Conservation (phyloP, 768 basidiomycete species). For the Pleurotus pulmonarius region DNA sequence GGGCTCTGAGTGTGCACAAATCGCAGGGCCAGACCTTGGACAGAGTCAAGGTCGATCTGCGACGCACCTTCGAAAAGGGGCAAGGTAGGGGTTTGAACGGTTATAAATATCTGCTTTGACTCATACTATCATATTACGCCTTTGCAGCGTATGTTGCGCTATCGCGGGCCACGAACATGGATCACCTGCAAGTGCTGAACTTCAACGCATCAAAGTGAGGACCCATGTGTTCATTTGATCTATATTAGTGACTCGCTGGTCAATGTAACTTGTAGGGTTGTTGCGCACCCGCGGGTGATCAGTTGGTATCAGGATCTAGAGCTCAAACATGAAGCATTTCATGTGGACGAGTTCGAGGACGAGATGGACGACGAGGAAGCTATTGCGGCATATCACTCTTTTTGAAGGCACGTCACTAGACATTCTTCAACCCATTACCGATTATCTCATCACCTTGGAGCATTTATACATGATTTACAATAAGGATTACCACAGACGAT, state of each 20-base stretch:
- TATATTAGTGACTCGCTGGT: constrained; percentile 1
- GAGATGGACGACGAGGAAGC: constrained; percentile 29
- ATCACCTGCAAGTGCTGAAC: constrained; percentile 58
- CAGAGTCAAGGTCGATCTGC: constrained; percentile 76
- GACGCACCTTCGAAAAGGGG: constrained; percentile 74
- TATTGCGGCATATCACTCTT: constrained; percentile 17
- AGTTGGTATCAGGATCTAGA: constrained; percentile 39
- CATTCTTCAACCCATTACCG: no score
- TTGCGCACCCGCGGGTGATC: constrained; percentile 61
- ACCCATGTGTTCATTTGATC: not conserved
- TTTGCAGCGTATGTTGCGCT: constrained; percentile 63
- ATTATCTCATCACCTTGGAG: no score
- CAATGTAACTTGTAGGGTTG: constrained; percentile 38
- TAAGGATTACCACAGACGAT: not conserved
- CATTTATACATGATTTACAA: not conserved
- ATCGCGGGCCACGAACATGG: constrained; percentile 69
- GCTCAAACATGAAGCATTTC: not conserved
- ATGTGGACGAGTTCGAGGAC: constrained; percentile 9
- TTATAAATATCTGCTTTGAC: not conserved
- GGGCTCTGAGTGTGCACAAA: constrained; percentile 88
- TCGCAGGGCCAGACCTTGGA: constrained; percentile 89
- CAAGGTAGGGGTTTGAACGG: constrained; percentile 45
- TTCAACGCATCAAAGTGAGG: constrained; percentile 59
- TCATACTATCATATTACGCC: not conserved
- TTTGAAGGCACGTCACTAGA: not conserved